phyloP scores from a whole-genome alignment of 306 rosid species.

The Vigna angularis region DNA sequence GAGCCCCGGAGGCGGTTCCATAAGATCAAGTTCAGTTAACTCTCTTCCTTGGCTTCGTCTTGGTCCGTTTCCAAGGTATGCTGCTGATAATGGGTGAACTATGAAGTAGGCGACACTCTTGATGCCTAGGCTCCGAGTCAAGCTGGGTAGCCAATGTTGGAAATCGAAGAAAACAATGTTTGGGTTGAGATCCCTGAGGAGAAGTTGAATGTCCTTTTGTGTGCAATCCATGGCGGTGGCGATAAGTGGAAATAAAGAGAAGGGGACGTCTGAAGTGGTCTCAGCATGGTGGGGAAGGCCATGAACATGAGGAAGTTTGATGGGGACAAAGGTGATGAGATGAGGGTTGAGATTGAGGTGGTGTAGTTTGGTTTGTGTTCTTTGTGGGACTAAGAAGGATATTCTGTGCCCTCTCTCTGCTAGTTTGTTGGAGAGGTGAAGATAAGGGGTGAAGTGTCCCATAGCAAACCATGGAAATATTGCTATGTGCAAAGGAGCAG shows the following conservation, averaged over 20 bases:
- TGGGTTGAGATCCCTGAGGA: conserved; percentile 35
- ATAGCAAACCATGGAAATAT: conserved; percentile 50
- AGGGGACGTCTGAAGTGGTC: conserved; percentile 48
- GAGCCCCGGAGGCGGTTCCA: conserved; percentile 25
- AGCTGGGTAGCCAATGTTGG: conserved; percentile 36
- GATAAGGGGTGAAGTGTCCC: conserved; percentile 39
- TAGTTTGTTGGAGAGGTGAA: conserved; percentile 45
- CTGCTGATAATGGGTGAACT: conserved; percentile 1
- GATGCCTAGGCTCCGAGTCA: conserved; percentile 37
- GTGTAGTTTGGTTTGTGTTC: conserved; percentile 30
- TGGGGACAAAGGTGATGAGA: conserved; percentile 42
- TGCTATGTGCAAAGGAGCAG: conserved; percentile 40
- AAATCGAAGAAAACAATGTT: conserved; percentile 45
- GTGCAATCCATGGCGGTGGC: conserved; percentile 46
- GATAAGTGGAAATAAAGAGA: not conserved
- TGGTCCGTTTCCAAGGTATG: not conserved
- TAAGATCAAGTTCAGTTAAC: conserved; percentile 28
- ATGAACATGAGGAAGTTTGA: conserved; percentile 39
- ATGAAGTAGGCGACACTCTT: conserved; percentile 12
- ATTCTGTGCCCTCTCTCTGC: conserved; percentile 41
- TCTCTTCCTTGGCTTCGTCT: conserved; percentile 15
- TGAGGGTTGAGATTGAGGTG: conserved; percentile 37
- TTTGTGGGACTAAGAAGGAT: conserved; percentile 40
- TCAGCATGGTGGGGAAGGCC: conserved; percentile 46
- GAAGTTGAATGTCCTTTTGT: conserved; percentile 24